Conservation (phyloP, 108 stramenopile genomes). For the Phaeodactylum tricornutum region DNA sequence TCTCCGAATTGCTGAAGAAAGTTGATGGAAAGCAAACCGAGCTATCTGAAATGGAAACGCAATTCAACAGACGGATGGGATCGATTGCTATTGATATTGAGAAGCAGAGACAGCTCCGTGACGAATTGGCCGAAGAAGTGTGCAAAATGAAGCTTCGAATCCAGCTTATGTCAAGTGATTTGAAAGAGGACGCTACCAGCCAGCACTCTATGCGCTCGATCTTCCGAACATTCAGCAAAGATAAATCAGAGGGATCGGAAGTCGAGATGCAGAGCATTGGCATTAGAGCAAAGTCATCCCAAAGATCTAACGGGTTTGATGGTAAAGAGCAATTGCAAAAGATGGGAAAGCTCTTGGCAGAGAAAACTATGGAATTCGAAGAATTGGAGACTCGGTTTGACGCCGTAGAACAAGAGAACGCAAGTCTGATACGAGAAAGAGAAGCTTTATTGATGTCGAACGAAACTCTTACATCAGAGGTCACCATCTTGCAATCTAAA, state of each 20-base stretch:
- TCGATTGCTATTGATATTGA: not conserved
- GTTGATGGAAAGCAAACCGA: conserved; percentile 1
- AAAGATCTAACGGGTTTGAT: not conserved
- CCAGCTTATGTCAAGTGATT: not conserved
- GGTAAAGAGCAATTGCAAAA: not conserved
- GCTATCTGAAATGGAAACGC: not conserved
- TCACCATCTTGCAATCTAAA: too few relatives aligned
- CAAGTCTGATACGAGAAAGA: too few relatives aligned
- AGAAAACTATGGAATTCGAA: not conserved
- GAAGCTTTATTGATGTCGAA: too few relatives aligned
- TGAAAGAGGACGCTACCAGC: not conserved
- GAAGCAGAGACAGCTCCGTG: not conserved
- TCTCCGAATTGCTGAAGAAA: not conserved
- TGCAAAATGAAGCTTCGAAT: not conserved
- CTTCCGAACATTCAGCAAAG: not conserved
- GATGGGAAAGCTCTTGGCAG: not conserved
- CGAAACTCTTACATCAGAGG: too few relatives aligned
- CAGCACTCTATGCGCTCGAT: not conserved
- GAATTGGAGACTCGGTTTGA: too few relatives aligned
- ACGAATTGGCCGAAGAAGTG: not conserved
- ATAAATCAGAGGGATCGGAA: too few relatives aligned
- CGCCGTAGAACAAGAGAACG: too few relatives aligned
- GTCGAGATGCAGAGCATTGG: too few relatives aligned
- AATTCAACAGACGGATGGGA: not conserved
- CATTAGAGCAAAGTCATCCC: not conserved